Percentiles rank a stretch among this genome's conserved stretches.
phyloP scores from a whole-genome alignment of 768 basidiomycete species.

The Tylopilus sp. region DNA sequence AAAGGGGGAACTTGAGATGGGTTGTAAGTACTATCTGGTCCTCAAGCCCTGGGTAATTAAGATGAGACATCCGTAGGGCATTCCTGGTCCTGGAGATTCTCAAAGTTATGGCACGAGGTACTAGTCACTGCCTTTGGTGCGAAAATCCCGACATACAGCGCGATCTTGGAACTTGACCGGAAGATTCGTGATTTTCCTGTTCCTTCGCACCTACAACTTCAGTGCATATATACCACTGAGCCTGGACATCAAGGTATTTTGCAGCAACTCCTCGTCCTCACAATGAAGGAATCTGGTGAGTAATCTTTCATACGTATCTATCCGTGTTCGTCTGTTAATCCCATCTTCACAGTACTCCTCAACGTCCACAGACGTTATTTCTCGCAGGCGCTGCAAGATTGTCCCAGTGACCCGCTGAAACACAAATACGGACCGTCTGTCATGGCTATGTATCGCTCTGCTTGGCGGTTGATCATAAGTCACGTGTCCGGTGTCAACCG shows the following conservation, averaged over 20 bases:
- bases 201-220: constrained; percentile 44
- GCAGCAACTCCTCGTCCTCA: constrained; percentile 43
- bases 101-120: constrained; percentile 48
- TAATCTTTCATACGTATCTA: background rate
- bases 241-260: constrained; percentile 26
- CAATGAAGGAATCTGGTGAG: constrained; percentile 49
- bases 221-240: constrained; percentile 17
- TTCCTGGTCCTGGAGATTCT: constrained; percentile 54
- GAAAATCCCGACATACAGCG: constrained; percentile 47
- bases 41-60: background rate
- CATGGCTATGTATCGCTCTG: constrained; percentile 67
- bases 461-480: constrained; percentile 59
- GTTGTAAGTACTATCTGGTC: constrained; percentile 36
- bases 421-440: constrained; percentile 69
- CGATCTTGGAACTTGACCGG: constrained; percentile 56
- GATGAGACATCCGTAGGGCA: constrained; percentile 39
- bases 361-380: constrained; percentile 69
- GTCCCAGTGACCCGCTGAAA: constrained; percentile 50
- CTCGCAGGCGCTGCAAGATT: constrained; percentile 61
- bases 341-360: constrained; percentile 44
- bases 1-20: constrained; percentile 36
- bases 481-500: constrained; percentile 42
- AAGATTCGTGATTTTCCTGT: constrained; percentile 59
- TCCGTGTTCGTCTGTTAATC: background rate
- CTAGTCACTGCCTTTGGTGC: constrained; percentile 51